Evolutionary conservation across 1,139 yeast species (phyloP), one percentile per base, ranked within the genome.

Genomic region (Candida glucosophila): DNA sequence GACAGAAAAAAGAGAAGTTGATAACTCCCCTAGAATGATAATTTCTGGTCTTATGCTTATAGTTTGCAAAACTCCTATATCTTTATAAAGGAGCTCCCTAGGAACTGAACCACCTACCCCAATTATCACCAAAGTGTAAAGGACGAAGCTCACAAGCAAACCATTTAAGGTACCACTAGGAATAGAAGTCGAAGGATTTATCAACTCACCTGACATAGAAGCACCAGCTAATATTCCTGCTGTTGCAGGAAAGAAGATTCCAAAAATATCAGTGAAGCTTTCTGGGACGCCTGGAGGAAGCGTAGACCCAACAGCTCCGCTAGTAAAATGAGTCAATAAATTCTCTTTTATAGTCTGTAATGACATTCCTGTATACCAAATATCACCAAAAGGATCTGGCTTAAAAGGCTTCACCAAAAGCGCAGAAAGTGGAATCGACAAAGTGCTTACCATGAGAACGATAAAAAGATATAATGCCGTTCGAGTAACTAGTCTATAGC

Each of bases 221-320:
- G 97, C 96, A n/a, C 98, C 98, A 1, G 98, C 97, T 50, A 88
- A 80, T 22, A 90, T 88, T 32, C 98, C 98, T 3, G 97, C 95
- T 0, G 97, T 88, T 1, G 98, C 95, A 9, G 98, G 97, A 58
- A 90, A 90, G 49, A 90, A 83, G 27, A 90, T 82, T 3, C 97
- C 97, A 67, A 90, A 90, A 38, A 90, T 55, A 46, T 82, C 80
- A 31, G 77, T 72, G 44, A 88, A 85, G 2, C 77, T 82, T 49
- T 88, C 96, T 2, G 58, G 55, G 5, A 47, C 46, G 12, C 64
- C 71, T 0, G 67, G 61, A 4, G 70, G 62, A 27, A 70, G 55
- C 19, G 77, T 75, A 7, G 94, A 80, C 0, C 97, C 97, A 3
- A 95, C 96, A 4, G 97, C 96, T 10, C 92, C 92, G 24, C 72